Evolutionary conservation across 2,329 filamentous ascomycete genomes (phyloP), one percentile per base, ranked within the genome.

Genomic region (Beauveria scarabaeidicola): DNA sequence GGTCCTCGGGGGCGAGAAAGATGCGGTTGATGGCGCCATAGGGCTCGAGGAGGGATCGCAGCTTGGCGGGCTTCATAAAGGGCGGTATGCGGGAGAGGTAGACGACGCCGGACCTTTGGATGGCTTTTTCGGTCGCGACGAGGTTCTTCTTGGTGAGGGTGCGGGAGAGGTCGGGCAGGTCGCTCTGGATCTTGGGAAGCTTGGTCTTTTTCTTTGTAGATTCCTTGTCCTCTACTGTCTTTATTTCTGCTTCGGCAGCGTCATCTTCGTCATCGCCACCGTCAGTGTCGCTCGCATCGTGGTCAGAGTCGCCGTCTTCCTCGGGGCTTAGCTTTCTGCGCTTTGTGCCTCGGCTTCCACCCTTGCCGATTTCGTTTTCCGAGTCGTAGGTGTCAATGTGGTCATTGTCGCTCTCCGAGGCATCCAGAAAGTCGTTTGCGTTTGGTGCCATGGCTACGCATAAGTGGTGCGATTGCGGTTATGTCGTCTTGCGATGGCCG

Each of bases 71-170:
- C 68, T 91, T 92, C 89, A 95, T 94, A 73, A 92, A 95, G 0
- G 91, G 91, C 4, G 91, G 90, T 63, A 94, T 84, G 61, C 90
- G 85, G 5, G 89, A 93, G 63, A 95, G 79, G 74, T 94, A 95
- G 62, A 94, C 79, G 13, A 95, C 88, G 63, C 90, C 90, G 0
- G 89, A 91, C 69, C 86, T 88, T 66, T 83, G 84, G 61, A 88
- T 80, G 23, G 85, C 84, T 40, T 81, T 81, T 63, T 85, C 82
- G 11, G 84, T 82, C 5, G 79, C 78, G 43, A 87, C 81, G 52
- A 89, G 81, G 69, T 89, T 88, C 74, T 88, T 86, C 69, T 87
- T 84, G 46, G 81, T 78, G 61, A 88, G 73, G 44, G 81, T 76
- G 64, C 78, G 81, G 56, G 81, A 77, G 59, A 81, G 69, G 63